A percentile compares a stretch with the other conserved stretches of the same genome.
These are phyloP conservation scores for Arthrobotrys conoides DNA, from an alignment of 2,329 filamentous ascomycete genomes.

Conservation along the genomic window DNA sequence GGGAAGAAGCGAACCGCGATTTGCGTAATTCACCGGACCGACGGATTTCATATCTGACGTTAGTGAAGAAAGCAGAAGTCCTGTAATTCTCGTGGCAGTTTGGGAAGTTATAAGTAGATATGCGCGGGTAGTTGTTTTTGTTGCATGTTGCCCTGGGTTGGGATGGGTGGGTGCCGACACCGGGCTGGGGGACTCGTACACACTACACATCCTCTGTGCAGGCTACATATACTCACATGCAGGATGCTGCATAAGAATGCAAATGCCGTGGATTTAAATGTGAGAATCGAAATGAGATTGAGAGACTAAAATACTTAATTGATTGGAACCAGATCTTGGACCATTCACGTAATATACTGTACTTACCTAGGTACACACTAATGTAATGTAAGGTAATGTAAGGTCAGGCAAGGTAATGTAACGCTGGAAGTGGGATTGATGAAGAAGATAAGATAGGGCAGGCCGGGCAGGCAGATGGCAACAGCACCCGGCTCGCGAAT, in stretches of 20 bases:
- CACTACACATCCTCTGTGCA: neutral
- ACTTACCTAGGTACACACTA: neutral
- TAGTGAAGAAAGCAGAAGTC: constrained; percentile 15
- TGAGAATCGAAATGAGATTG: neutral
- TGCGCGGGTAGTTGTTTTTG: constrained; percentile 60
- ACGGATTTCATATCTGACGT: constrained; percentile 24
- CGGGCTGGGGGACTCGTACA: constrained; percentile 11
- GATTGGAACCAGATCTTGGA: neutral
- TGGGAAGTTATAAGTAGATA: constrained; percentile 9
- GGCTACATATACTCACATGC: constrained; percentile 18
- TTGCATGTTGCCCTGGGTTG: constrained; percentile 57
- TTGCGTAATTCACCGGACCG: constrained; percentile 48
- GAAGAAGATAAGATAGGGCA: constrained; percentile 36
- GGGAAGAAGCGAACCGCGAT: constrained; percentile 58
- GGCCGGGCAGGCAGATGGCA: constrained; percentile 21
- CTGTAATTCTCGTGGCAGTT: constrained; percentile 13
- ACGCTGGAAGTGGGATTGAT: neutral
- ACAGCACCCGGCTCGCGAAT: constrained; percentile 9
- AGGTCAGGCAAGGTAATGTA: too few relatives aligned
- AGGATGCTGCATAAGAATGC: constrained; percentile 11
- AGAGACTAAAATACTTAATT: neutral
- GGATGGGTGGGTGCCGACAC: constrained; percentile 5
- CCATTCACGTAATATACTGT: neutral
- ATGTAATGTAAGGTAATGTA: neutral
- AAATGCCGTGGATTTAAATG: neutral